A percentile compares a stretch with the other conserved stretches of the same genome.
Conservation (phyloP, 202 grass and related monocot species). For the Saccharum hybrid region DNA sequence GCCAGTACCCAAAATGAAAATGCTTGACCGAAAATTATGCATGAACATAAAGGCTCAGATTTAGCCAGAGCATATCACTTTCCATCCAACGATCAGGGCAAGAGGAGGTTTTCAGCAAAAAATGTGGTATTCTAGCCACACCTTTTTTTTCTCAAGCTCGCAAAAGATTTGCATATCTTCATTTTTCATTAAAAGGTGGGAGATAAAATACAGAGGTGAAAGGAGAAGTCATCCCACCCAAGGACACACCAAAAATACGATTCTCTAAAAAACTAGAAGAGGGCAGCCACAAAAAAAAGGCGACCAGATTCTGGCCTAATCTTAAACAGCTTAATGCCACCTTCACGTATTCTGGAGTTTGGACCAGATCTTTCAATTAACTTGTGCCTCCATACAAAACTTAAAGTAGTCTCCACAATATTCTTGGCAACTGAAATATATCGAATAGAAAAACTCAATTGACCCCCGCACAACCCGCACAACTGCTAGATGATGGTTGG, state of each 20-base stretch:
- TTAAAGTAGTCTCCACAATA: not conserved
- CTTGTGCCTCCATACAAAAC: not conserved
- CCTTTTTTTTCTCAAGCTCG: not conserved
- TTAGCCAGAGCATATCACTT: not conserved
- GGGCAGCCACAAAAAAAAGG: not conserved
- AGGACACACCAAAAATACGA: not conserved
- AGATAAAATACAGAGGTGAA: not conserved
- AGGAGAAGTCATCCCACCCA: not conserved
- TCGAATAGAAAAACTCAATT: conserved; percentile 1
- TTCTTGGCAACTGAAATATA: conserved; percentile 2
- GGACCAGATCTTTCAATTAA: not conserved
- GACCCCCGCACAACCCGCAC: not conserved
- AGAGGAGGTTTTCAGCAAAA: not conserved
- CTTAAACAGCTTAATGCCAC: not conserved
- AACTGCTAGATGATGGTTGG: not conserved
- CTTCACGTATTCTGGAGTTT: not conserved
- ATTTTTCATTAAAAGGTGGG: not conserved
- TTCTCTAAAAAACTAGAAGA: not conserved
- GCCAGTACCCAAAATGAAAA: not conserved
- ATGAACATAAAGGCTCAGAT: not conserved
- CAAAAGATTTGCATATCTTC: not conserved
- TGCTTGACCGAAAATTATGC: not conserved
- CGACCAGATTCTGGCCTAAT: not conserved
- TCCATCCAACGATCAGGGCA: not conserved
- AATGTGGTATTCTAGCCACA: not conserved